phyloP scores from a whole-genome alignment of 805 yeast genomes.

The Yarrowia hollandica region DNA sequence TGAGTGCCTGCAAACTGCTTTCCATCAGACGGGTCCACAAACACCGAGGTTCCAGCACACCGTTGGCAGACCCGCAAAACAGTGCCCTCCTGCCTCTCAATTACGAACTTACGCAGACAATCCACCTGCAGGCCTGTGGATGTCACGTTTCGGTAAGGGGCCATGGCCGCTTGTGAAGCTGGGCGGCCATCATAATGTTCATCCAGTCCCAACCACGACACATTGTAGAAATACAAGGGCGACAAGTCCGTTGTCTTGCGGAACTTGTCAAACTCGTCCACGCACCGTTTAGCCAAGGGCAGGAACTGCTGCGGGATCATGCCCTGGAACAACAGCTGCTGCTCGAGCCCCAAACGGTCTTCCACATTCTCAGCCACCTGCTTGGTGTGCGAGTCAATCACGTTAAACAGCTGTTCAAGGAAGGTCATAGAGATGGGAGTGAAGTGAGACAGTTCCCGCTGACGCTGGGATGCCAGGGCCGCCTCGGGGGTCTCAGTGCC shows the following conservation, averaged over 20 bases:
- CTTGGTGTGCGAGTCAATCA: constrained; percentile 44
- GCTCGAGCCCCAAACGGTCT: constrained; percentile 56
- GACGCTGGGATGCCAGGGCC: constrained; percentile 35
- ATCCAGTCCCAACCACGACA: constrained; percentile 59
- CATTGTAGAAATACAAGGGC: constrained; percentile 61
- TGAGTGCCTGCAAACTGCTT: constrained; percentile 38
- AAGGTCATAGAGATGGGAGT: constrained; percentile 39
- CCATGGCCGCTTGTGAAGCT: constrained; percentile 30
- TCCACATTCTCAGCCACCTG: constrained; percentile 38
- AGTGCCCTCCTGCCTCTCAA: constrained; percentile 44
- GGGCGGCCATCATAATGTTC: constrained; percentile 35
- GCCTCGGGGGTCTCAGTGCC: constrained; percentile 9
- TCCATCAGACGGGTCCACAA: constrained; percentile 40
- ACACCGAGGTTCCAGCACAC: constrained; percentile 52
- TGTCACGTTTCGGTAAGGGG: constrained; percentile 20
- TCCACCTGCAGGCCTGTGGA: constrained; percentile 36
- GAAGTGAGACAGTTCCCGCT: constrained; percentile 36
- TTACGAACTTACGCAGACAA: constrained; percentile 42
- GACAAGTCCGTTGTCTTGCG: constrained; percentile 52
- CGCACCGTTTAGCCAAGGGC: constrained; percentile 43
- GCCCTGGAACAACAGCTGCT: constrained; percentile 61
- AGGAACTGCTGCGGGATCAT: constrained; percentile 51
- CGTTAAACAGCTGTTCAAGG: constrained; percentile 44
- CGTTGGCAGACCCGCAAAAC: constrained; percentile 51
- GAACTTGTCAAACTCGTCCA: constrained; percentile 45